These are phyloP conservation scores for Tricholoma furcatifolium DNA, from an alignment of 768 basidiomycete genomes.

Conservation along the genomic window DNA sequence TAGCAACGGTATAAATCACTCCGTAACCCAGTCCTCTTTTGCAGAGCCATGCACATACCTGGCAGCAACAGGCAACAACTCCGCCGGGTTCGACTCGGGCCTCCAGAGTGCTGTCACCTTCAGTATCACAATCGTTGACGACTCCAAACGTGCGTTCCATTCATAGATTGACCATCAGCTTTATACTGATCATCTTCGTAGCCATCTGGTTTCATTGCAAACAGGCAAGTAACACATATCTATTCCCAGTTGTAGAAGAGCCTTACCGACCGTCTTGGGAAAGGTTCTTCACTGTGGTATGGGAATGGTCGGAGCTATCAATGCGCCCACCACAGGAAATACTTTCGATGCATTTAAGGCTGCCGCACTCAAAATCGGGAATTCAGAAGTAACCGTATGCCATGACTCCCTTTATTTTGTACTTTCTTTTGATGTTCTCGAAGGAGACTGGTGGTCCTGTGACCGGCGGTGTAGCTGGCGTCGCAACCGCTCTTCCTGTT, in stretches of 20 bases:
- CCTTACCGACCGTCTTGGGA: neutral
- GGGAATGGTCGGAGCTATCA: slow-evolving; percentile 54
- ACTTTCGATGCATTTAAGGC: slow-evolving; percentile 39
- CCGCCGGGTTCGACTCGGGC: slow-evolving; percentile 56
- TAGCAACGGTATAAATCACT: slow-evolving; percentile 42
- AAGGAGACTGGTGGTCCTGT: slow-evolving; percentile 40
- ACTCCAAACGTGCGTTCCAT: slow-evolving; percentile 39
- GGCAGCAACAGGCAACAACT: slow-evolving; percentile 30
- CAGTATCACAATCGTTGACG: slow-evolving; percentile 48
- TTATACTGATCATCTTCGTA: slow-evolving; percentile 18
- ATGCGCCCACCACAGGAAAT: slow-evolving; percentile 44
- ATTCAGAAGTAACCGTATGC: slow-evolving; percentile 30
- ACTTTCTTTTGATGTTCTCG: neutral
- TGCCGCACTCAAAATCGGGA: slow-evolving; percentile 38
- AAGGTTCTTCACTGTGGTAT: slow-evolving; percentile 40
- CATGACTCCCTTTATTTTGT: neutral
- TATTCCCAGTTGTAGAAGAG: neutral
- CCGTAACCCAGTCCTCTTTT: slow-evolving; percentile 59
- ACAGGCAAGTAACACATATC: slow-evolving; percentile 19
- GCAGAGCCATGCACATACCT: slow-evolving; percentile 51
- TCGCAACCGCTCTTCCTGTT: slow-evolving; percentile 31
- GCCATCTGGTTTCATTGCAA: slow-evolving; percentile 63
- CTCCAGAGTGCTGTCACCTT: slow-evolving; percentile 37
- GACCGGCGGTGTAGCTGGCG: slow-evolving; percentile 39
- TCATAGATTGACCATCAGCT: neutral